Conservation (phyloP, 2,329 filamentous ascomycete genomes). For the Paraphoma sp. region DNA sequence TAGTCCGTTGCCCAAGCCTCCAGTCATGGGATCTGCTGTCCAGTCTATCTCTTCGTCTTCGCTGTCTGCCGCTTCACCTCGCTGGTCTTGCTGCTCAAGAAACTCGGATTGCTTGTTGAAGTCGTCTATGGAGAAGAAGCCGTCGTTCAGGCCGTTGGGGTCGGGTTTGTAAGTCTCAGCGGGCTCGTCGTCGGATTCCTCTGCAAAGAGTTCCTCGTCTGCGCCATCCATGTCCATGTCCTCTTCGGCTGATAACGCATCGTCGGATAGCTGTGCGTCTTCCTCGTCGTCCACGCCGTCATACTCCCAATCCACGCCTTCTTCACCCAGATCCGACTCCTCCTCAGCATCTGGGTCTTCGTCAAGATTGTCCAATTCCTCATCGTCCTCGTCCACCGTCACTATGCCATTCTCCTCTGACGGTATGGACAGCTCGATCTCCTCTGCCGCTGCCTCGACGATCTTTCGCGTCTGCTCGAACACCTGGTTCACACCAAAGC, state of each 20-base stretch:
- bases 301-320: conserved; percentile 43
- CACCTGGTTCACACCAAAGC: conserved; percentile 86
- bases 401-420: conserved; percentile 37
- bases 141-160: conserved; percentile 88
- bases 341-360: conserved; percentile 45
- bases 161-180: conserved; percentile 71
- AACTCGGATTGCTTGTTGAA: conserved; percentile 95
- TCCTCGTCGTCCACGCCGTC: conserved; percentile 42
- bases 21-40: conserved; percentile 74
- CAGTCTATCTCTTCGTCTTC: conserved; percentile 85
- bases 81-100: conserved; percentile 83
- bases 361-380: conserved; percentile 42
- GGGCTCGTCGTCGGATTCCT: conserved; percentile 52
- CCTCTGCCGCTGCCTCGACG: conserved; percentile 67
- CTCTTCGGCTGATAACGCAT: conserved; percentile 37
- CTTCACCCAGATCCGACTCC: conserved; percentile 38
- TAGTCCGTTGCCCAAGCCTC: conserved; percentile 37
- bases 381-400: conserved; percentile 25
- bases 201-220: conserved; percentile 40
- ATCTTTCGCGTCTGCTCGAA: conserved; percentile 94
- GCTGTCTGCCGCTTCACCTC: conserved; percentile 76
- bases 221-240: conserved; percentile 43
- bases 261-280: conserved; percentile 33
- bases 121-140: conserved; percentile 96
- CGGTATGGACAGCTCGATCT: conserved; percentile 58